phyloP scores from a whole-genome alignment of 2,329 filamentous ascomycete species.

The Hymenoscyphus infarciens region DNA sequence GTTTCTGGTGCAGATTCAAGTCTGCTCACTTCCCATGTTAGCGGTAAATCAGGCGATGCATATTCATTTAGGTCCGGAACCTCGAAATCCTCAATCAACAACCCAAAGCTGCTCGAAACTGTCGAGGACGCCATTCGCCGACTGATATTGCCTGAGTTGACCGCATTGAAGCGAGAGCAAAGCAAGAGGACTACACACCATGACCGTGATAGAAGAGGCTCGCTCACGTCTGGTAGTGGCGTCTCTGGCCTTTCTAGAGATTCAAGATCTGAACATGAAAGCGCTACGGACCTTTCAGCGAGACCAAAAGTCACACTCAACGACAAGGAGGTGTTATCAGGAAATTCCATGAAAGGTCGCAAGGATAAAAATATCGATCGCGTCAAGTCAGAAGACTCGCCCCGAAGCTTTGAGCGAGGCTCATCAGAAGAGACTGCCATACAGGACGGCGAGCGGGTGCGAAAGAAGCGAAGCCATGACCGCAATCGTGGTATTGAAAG shows the following conservation, averaged over 20 bases:
- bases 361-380: slow-evolving; percentile 50
- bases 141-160: slow-evolving; percentile 80
- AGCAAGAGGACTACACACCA: slow-evolving; percentile 71
- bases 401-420: slow-evolving; percentile 38
- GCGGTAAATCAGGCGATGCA: slow-evolving; percentile 52
- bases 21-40: slow-evolving; percentile 52
- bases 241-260: slow-evolving; percentile 53
- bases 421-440: slow-evolving; percentile 45
- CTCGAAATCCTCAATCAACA: slow-evolving; percentile 63
- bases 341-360: slow-evolving; percentile 47
- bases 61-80: slow-evolving; percentile 57
- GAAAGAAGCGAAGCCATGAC: slow-evolving; percentile 30
- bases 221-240: slow-evolving; percentile 54
- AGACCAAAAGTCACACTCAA: slow-evolving; percentile 60
- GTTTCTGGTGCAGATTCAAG: slow-evolving; percentile 53
- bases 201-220: slow-evolving; percentile 57
- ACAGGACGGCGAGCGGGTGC: slow-evolving; percentile 48
- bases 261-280: slow-evolving; percentile 43
- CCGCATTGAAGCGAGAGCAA: slow-evolving; percentile 85
- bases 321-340: slow-evolving; percentile 54
- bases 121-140: slow-evolving; percentile 73
- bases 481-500: slow-evolving; percentile 26
- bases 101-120: slow-evolving; percentile 66
- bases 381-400: slow-evolving; percentile 27
- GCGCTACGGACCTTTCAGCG: slow-evolving; percentile 36